Conservation (phyloP, 345 rosid species). For the Eucalyptus curtisii region DNA sequence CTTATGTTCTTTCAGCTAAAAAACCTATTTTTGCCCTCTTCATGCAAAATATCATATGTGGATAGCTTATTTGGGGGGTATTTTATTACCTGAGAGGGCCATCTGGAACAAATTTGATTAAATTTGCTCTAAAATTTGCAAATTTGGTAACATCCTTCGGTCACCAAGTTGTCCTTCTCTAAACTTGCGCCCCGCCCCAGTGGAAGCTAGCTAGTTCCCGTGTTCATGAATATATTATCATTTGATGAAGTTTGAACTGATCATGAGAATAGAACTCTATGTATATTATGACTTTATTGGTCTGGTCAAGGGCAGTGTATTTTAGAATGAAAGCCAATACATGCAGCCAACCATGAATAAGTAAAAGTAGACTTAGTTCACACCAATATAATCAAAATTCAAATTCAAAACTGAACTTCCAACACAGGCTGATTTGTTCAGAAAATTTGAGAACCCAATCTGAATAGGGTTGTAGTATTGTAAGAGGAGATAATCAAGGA, state of each 20-base stretch:
- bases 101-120: not conserved
- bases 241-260: not conserved
- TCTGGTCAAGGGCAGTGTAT: not conserved
- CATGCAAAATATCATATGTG: not conserved
- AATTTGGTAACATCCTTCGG: not conserved
- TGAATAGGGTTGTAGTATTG: not conserved
- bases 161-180: not conserved
- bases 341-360: not conserved
- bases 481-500: not conserved
- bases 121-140: not conserved
- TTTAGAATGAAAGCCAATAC: not conserved
- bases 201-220: not conserved
- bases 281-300: not conserved
- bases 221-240: not conserved
- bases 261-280: not conserved
- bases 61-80: not conserved
- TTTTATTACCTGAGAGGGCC: not conserved
- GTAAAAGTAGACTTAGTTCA: not conserved
- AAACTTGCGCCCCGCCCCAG: not conserved
- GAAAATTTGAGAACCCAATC: not conserved
- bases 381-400: not conserved
- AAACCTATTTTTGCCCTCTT: not conserved
- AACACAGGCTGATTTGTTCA: not conserved
- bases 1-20: not conserved
- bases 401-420: not conserved